Conservation (phyloP, 345 rosid species). For the Salix viminalis region DNA sequence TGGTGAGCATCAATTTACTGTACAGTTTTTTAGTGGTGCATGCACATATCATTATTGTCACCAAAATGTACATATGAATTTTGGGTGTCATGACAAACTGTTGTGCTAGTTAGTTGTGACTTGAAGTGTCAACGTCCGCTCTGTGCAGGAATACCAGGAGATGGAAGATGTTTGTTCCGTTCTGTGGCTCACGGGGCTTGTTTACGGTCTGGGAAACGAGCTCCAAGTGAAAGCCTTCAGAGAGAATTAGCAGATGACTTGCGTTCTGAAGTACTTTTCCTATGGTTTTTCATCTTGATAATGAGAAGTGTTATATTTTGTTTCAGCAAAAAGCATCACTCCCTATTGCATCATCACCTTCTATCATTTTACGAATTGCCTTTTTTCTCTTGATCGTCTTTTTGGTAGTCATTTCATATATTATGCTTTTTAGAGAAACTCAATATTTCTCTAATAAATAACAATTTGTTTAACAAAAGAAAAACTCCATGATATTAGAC, state of each 20-base stretch:
- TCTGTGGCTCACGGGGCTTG: slow-evolving; percentile 87
- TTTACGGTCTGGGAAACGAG: slow-evolving; percentile 54
- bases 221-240: slow-evolving; percentile 65
- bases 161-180: slow-evolving; percentile 95
- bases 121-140: slow-evolving; percentile 6
- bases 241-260: slow-evolving; percentile 82
- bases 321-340: background rate
- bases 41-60: background rate
- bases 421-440: background rate
- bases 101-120: background rate
- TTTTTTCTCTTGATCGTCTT: background rate
- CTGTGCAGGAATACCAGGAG: slow-evolving; percentile 85
- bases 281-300: background rate
- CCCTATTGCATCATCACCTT: background rate
- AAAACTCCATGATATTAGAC: background rate
- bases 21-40: background rate
- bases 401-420: background rate
- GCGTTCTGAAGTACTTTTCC: slow-evolving; percentile 45
- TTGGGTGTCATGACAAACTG: background rate
- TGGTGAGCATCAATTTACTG: slow-evolving; percentile 42
- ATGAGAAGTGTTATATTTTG: background rate
- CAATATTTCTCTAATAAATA: background rate
- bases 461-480: background rate
- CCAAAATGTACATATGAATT: background rate
- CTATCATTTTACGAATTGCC: background rate